A percentile compares a stretch with the other conserved stretches of the same genome.
These are phyloP conservation scores for Sphagnum magellanicum DNA, from an alignment of 228 moss, liverwort and hornwort genomes.

Conservation along the genomic window DNA sequence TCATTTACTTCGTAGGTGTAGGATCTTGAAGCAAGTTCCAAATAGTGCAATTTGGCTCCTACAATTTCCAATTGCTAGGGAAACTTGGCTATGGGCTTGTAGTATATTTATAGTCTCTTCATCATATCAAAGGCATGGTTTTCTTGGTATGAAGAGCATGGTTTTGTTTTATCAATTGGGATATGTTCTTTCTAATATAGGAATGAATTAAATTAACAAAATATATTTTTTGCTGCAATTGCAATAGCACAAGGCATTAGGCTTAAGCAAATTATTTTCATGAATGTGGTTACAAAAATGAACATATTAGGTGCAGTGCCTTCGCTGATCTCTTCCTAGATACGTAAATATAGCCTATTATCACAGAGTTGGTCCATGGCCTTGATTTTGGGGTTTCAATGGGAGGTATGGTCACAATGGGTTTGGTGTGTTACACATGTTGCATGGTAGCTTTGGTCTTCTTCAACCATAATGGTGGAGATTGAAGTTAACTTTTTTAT, in stretches of 20 bases:
- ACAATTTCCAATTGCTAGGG: constrained; percentile 85
- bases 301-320: constrained; percentile 88
- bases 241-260: constrained; percentile 77
- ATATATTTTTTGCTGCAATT: constrained; percentile 30
- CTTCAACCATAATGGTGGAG: too few relatives aligned
- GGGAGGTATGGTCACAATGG: too few relatives aligned
- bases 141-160: too few relatives aligned
- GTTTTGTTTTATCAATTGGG: too few relatives aligned
- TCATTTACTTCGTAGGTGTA: constrained; percentile 51
- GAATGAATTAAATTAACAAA: too few relatives aligned
- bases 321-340: constrained; percentile 92
- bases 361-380: too few relatives aligned
- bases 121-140: too few relatives aligned
- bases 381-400: too few relatives aligned
- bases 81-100: constrained; percentile 85
- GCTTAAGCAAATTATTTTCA: constrained; percentile 90
- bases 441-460: too few relatives aligned
- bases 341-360: constrained; percentile 68
- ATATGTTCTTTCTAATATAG: too few relatives aligned
- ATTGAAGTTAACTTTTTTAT: too few relatives aligned
- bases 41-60: constrained; percentile 86
- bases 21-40: constrained; percentile 80
- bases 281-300: constrained; percentile 97
- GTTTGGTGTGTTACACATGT: too few relatives aligned
- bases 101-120: constrained; percentile 13